These are phyloP conservation scores for Gelatoporia subvermispora DNA, from an alignment of 768 basidiomycete species.

Conservation along the genomic window DNA sequence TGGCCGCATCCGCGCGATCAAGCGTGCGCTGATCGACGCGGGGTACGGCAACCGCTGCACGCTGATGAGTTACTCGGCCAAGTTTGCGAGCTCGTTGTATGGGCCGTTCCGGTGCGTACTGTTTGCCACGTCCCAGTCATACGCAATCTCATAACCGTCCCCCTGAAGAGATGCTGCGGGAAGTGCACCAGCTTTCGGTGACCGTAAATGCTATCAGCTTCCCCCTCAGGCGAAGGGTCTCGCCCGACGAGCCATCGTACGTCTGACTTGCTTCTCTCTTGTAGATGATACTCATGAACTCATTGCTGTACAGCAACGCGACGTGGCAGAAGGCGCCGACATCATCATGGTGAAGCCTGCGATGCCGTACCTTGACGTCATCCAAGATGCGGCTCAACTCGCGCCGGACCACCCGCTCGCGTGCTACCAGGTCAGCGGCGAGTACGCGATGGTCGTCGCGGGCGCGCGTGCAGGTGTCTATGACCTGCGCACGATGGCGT, in stretches of 20 bases:
- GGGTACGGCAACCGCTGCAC: slow-evolving; percentile 86
- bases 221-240: slow-evolving; percentile 86
- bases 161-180: slow-evolving; percentile 87
- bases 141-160: not conserved
- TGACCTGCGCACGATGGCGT: slow-evolving; percentile 87
- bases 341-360: slow-evolving; percentile 99
- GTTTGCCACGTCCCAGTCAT: not conserved
- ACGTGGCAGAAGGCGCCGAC: slow-evolving; percentile 88
- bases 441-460: slow-evolving; percentile 95
- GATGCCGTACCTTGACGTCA: slow-evolving; percentile 94
- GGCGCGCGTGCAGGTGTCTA: slow-evolving; percentile 95
- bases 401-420: slow-evolving; percentile 89
- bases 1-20: slow-evolving; percentile 87
- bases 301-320: slow-evolving; percentile 62
- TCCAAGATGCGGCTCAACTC: slow-evolving; percentile 79
- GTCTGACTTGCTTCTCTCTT: slow-evolving; percentile 24
- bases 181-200: slow-evolving; percentile 89
- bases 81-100: slow-evolving; percentile 93
- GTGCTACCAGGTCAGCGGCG: slow-evolving; percentile 95
- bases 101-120: slow-evolving; percentile 84
- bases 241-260: slow-evolving; percentile 87
- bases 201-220: slow-evolving; percentile 97
- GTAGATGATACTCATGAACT: not conserved
- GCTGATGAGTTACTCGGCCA: slow-evolving; percentile 96
- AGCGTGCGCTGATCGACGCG: slow-evolving; percentile 74